Base-by-base conservation (phyloP, 2,329 filamentous ascomycete species). In the Daldinia eschscholtzii region DNA sequence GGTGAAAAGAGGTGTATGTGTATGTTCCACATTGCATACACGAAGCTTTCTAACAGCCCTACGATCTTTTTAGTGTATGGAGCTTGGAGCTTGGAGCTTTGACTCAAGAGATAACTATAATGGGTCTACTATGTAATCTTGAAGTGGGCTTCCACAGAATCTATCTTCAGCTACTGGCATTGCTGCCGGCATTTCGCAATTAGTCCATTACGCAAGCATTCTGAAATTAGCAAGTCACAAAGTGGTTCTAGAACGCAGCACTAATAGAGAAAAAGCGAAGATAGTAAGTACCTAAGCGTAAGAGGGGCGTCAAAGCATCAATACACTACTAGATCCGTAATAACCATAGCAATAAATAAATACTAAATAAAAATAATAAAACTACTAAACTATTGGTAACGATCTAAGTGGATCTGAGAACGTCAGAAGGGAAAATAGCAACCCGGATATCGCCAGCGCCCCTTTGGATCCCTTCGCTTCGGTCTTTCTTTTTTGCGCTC, bases 401-500 rank as follows among this genome's bases (percentile, higher is more conserved):
- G 59, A 53, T 59, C 67, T 59, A 63, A 42, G 52, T 30, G 59
- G 41, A 61, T 64, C 56, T 60, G 46, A 30, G 50, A 65, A 55
- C 46, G 61, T 53, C 28, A 46, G 23, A 65, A 61, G 39, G 41
- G 35, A 63, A 42, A 44, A 41, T 56, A 65, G 53, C 57, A 65
- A 58, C 59, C 65, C 46, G 52, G 62, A 70, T 70, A 70, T 66
- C 65, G 48, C 65, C 62, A 65, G 65, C 62, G 65, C 62, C 65
- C 39, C 20, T 56, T 35, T 23, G 6, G 50, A 57, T 56, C 58
- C 55, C 44, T 60, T 53, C 37, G 37, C 60, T 64, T 64, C 44
- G 26, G 20, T 50, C 39, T 23, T 39, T 62, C 30, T 61, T 61
- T 64, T 53, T 30, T 15, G 52, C 52, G n/a, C 39, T 53, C 20